Evolutionary conservation across 2,329 filamentous ascomycete genomes (phyloP).

Genomic region (Xylaria sp.): DNA sequence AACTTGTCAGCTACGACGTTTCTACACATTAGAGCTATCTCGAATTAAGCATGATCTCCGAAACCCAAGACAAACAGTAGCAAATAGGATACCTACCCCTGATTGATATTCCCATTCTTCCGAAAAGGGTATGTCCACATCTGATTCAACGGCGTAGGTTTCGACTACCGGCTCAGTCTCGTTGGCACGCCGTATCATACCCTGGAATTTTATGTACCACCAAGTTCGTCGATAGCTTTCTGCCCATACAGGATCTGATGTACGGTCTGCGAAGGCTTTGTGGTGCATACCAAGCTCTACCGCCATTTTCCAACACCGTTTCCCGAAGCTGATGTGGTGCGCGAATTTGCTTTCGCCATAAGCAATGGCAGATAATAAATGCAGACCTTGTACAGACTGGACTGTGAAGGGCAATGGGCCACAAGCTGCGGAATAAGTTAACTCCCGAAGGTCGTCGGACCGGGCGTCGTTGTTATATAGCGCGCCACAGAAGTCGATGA

Average conservation of each 20-base stretch:
- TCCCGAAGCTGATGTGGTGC: slow-evolving; percentile 47
- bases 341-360: slow-evolving; percentile 48
- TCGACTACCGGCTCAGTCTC: slow-evolving; percentile 44
- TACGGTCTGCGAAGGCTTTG: slow-evolving; percentile 49
- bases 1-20: background rate
- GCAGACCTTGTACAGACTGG: slow-evolving; percentile 51
- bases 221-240: slow-evolving; percentile 57
- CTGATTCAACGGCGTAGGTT: slow-evolving; percentile 47
- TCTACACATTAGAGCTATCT: background rate
- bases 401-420: slow-evolving; percentile 50
- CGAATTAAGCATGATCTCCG: background rate
- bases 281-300: slow-evolving; percentile 51
- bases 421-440: slow-evolving; percentile 50
- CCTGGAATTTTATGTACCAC: slow-evolving; percentile 54
- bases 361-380: slow-evolving; percentile 48
- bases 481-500: slow-evolving; percentile 55
- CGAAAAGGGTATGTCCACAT: slow-evolving; percentile 53
- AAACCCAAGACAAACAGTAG: slow-evolving; percentile 1
- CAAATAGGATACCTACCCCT: slow-evolving; percentile 49
- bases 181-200: slow-evolving; percentile 42
- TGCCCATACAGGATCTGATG: slow-evolving; percentile 51
- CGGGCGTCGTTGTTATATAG: slow-evolving; percentile 49
- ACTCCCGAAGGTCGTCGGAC: slow-evolving; percentile 50
- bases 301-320: slow-evolving; percentile 49
- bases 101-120: slow-evolving; percentile 56